Evolutionary conservation across 2,329 filamentous ascomycete species (phyloP).

Genomic region (Dactylellina leptospora): DNA sequence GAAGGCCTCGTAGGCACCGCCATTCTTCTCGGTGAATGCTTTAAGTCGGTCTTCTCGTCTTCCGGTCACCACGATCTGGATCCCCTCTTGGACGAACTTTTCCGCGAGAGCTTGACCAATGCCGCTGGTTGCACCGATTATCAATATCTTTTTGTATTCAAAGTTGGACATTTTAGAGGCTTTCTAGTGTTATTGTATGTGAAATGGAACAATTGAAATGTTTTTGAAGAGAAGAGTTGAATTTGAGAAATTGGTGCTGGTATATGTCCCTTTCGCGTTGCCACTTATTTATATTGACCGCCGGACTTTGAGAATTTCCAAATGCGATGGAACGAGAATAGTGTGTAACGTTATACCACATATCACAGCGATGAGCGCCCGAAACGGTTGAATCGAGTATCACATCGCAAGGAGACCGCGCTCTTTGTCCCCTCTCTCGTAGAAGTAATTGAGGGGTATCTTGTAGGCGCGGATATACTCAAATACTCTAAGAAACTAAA

Average conservation of each 20-base stretch:
- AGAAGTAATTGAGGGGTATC: too few species aligned
- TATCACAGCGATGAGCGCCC: neutral
- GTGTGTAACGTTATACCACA: neutral
- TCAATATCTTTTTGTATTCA: constrained; percentile 67
- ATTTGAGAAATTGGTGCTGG: neutral
- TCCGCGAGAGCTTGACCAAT: constrained; percentile 66
- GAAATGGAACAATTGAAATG: neutral
- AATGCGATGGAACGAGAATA: neutral
- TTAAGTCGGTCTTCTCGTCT: constrained; percentile 66
- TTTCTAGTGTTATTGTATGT: neutral
- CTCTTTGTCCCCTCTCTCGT: too few species aligned
- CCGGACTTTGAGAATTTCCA: constrained; percentile 31
- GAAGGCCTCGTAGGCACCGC: constrained; percentile 59
- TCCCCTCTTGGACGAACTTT: constrained; percentile 63
- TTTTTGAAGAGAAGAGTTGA: neutral
- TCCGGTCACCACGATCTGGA: constrained; percentile 68
- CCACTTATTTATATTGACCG: neutral
- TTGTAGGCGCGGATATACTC: too few species aligned
- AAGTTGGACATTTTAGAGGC: constrained; percentile 61
- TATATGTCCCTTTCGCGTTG: neutral
- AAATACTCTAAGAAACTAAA: too few species aligned
- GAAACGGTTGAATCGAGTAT: too few species aligned
- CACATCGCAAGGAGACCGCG: too few species aligned
- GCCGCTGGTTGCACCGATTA: constrained; percentile 67
- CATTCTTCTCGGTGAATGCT: constrained; percentile 63